A percentile compares a stretch with the other conserved stretches of the same genome.
Conservation (phyloP, 768 basidiomycete genomes). For the Mycena kentingensis region DNA sequence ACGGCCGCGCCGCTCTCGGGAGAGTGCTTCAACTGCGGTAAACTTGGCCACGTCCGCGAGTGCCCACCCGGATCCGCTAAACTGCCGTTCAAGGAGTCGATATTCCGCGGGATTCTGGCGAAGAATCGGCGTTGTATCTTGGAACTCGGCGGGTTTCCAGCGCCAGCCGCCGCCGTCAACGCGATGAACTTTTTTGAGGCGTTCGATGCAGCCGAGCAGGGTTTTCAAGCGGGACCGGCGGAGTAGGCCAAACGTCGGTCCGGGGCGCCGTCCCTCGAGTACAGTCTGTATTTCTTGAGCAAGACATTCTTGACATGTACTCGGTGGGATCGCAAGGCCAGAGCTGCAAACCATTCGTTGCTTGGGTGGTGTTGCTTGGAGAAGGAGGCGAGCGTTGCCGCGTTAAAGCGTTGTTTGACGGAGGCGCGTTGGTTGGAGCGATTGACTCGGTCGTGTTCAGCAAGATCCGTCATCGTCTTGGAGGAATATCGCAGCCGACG, state of each 20-base stretch:
- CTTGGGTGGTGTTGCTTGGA: slow-evolving; percentile 16
- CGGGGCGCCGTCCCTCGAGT: not conserved
- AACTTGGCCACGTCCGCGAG: not conserved
- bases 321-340: slow-evolving; percentile 2
- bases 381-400: slow-evolving; percentile 14
- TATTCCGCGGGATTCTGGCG: too few relatives aligned
- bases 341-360: slow-evolving; percentile 21
- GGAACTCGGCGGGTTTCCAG: too few relatives aligned
- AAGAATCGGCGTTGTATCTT: too few relatives aligned
- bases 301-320: not conserved
- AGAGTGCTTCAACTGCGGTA: slow-evolving; percentile 4
- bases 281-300: not conserved
- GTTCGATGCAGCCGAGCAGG: slow-evolving; percentile 22
- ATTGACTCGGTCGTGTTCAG: slow-evolving; percentile 22
- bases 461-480: slow-evolving; percentile 10
- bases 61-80: not conserved
- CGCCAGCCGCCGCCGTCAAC: too few relatives aligned
- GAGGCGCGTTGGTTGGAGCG: slow-evolving; percentile 33
- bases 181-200: not conserved
- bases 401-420: slow-evolving; percentile 25
- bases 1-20: not conserved
- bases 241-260: slow-evolving; percentile 6
- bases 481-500: slow-evolving; percentile 10
- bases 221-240: slow-evolving; percentile 22
- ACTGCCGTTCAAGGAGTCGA: too few relatives aligned